Percentiles rank a stretch among this genome's conserved stretches.
Evolutionary conservation across 139 green algal genomes (phyloP).

Genomic region (Zygnema cylindricum): DNA sequence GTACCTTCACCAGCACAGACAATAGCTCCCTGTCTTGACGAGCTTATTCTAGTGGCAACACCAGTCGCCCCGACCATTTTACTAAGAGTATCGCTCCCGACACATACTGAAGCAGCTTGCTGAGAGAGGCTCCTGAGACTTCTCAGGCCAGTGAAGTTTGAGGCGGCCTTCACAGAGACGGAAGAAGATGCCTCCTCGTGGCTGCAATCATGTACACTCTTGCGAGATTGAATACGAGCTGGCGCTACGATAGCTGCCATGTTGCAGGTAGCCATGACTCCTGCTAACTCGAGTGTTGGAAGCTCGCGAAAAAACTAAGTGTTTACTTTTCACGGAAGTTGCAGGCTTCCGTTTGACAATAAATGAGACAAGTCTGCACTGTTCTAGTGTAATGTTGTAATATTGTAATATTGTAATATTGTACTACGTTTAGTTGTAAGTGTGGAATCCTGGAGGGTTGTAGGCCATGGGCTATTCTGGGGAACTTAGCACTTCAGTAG

Average conservation of each 20-base stretch:
- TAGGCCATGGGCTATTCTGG: too few species aligned
- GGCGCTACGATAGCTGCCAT: not conserved
- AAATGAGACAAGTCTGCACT: too few species aligned
- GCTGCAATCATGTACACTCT: not conserved
- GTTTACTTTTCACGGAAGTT: too few species aligned
- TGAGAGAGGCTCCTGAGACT: not conserved
- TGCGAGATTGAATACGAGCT: not conserved
- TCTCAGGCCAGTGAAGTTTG: not conserved
- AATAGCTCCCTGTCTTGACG: not conserved
- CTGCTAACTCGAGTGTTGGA: not conserved
- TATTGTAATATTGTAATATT: too few species aligned
- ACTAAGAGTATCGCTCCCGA: not conserved
- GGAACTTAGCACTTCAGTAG: too few species aligned
- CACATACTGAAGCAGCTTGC: not conserved
- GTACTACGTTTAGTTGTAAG: too few species aligned
- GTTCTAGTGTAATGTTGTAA: too few species aligned
- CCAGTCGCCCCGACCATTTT: not conserved
- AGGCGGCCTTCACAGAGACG: not conserved
- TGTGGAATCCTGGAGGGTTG: too few species aligned
- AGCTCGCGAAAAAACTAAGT: too few species aligned
- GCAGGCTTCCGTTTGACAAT: too few species aligned
- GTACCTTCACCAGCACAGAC: not conserved
- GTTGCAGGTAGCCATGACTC: not conserved
- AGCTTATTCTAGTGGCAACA: not conserved
- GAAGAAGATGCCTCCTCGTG: not conserved